Evolutionary conservation across 352 stramenopile genomes (phyloP).

Genomic region (Aphanomyces invadans): DNA sequence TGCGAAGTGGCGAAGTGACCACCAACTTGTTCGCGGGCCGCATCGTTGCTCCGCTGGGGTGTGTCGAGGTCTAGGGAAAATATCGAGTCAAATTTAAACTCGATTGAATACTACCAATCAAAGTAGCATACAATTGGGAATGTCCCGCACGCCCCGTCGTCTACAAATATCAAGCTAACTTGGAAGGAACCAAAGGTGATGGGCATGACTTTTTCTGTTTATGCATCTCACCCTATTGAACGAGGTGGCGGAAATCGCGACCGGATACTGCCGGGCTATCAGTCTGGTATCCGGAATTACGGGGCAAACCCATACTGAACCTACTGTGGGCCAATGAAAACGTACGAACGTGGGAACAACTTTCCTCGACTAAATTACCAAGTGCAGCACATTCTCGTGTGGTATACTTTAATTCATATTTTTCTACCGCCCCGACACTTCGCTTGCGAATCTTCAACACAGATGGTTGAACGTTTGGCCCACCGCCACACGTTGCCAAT

Average conservation of each 20-base stretch:
- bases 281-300: neutral
- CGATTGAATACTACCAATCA: no score
- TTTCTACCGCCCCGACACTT: neutral
- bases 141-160: no score
- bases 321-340: neutral
- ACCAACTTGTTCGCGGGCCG: neutral
- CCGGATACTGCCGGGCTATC: neutral
- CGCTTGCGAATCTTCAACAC: neutral
- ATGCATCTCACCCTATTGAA: neutral
- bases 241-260: neutral
- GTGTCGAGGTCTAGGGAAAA: neutral
- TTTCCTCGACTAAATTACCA: neutral
- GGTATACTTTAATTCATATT: neutral
- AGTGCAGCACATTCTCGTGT: neutral
- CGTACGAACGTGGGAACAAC: neutral
- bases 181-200: neutral
- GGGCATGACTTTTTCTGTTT: neutral
- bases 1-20: conserved; percentile 13
- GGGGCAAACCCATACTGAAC: neutral
- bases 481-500: neutral
- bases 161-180: neutral
- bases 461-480: neutral
- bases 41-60: neutral
- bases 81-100: neutral
- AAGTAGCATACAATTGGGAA: neutral